Evolutionary conservation across 2,329 filamentous ascomycete genomes (phyloP).

Genomic region (Malbranchea cinnamomea): DNA sequence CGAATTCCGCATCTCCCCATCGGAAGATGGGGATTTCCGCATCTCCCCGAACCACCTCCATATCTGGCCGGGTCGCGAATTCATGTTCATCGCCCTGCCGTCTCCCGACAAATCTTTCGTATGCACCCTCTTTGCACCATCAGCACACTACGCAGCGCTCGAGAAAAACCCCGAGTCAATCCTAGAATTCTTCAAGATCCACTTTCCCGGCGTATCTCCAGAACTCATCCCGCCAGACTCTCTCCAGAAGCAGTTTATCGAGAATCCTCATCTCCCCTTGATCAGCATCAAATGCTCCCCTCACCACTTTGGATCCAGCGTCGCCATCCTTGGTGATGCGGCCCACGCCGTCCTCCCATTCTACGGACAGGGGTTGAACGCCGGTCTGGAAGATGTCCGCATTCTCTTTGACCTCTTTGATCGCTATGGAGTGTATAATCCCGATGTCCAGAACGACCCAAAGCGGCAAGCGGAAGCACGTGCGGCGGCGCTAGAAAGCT

Average conservation of each 20-base stretch:
- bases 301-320: constrained; percentile 63
- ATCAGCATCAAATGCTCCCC: constrained; percentile 89
- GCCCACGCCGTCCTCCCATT: constrained; percentile 98
- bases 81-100: constrained; percentile 98
- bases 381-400: constrained; percentile 84
- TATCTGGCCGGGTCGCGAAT: constrained; percentile 87
- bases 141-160: constrained; percentile 51
- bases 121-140: constrained; percentile 80
- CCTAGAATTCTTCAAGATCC: constrained; percentile 69
- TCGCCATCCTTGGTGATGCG: constrained; percentile 80
- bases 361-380: constrained; percentile 96
- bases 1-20: constrained; percentile 68
- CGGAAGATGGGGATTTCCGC: constrained; percentile 42
- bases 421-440: constrained; percentile 38
- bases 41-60: constrained; percentile 90
- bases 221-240: constrained; percentile 43
- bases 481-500: constrained; percentile 48
- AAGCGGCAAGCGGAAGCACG: constrained; percentile 18
- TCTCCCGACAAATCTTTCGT: constrained; percentile 82
- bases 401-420: constrained; percentile 75
- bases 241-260: constrained; percentile 57
- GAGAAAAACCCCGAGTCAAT: constrained; percentile 49
- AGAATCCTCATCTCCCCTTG: constrained; percentile 79
- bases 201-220: constrained; percentile 74
- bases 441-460: constrained; percentile 31